phyloP scores from a whole-genome alignment of 2,329 filamentous ascomycete genomes.

The Penicillium hordei region DNA sequence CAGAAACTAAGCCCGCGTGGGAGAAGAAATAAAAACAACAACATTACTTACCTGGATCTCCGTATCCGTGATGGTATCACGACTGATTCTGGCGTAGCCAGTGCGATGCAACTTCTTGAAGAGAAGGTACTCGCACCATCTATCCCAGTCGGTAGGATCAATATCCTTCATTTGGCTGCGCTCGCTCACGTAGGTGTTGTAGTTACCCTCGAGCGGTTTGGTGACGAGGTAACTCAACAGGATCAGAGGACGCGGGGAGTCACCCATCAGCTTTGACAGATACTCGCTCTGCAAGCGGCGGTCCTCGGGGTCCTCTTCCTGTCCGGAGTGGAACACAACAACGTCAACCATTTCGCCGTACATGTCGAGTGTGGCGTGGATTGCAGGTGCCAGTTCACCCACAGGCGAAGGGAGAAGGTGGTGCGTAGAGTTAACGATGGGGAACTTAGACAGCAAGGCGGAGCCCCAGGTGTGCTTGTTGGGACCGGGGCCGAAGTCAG shows the following conservation, averaged over 20 bases:
- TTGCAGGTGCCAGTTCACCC: conserved; percentile 91
- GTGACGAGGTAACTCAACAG: conserved; percentile 91
- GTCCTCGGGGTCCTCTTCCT: conserved; percentile 94
- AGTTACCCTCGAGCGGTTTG: conserved; percentile 86
- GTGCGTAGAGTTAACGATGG: conserved; percentile 94
- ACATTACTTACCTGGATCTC: conserved; percentile 72
- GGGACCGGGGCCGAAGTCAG: conserved; percentile 92
- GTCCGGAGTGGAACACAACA: conserved; percentile 97
- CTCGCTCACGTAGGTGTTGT: conserved; percentile 86
- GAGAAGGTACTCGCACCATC: conserved; percentile 98
- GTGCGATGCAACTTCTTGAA: conserved; percentile 85
- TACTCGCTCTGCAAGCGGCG: conserved; percentile 83
- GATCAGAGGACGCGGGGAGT: conserved; percentile 74
- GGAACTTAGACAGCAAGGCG: conserved; percentile 92
- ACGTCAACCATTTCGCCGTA: conserved; percentile 89
- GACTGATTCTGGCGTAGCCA: conserved; percentile 85
- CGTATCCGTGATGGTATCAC: conserved; percentile 92
- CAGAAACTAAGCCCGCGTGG: conserved; percentile 4
- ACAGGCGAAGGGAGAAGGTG: conserved; percentile 91
- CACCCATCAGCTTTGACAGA: conserved; percentile 82
- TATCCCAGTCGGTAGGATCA: conserved; percentile 87
- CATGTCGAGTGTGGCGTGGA: conserved; percentile 91
- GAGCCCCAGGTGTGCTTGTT: conserved; percentile 99
- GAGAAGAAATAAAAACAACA: background rate
- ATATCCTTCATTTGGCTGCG: conserved; percentile 92